phyloP scores from a whole-genome alignment of 306 rosid genomes.

The Ormosia emarginata region DNA sequence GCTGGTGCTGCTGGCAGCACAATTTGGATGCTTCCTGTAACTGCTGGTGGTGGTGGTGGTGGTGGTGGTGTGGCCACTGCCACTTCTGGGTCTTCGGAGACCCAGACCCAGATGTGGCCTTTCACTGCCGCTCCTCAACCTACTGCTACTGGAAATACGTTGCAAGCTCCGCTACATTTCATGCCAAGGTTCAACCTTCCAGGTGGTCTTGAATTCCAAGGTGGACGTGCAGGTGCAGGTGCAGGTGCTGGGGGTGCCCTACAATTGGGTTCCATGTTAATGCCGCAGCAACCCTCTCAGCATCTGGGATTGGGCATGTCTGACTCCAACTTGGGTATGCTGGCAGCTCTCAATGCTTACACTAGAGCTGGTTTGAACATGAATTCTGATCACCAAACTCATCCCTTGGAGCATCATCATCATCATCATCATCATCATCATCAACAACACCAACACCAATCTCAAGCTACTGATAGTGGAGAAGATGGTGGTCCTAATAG shows the following conservation, averaged over 20 bases:
- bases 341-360: constrained; percentile 82
- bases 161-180: constrained; percentile 64
- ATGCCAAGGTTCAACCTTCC: constrained; percentile 75
- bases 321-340: constrained; percentile 85
- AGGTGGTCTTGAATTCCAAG: constrained; percentile 52
- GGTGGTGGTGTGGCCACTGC: constrained; percentile 5
- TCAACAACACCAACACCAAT: constrained; percentile 34
- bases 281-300: constrained; percentile 70
- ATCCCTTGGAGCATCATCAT: constrained; percentile 53
- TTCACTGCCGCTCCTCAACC: constrained; percentile 38
- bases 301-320: constrained; percentile 67
- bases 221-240: constrained; percentile 32
- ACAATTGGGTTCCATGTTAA: constrained; percentile 74
- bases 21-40: constrained; percentile 84
- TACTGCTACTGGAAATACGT: constrained; percentile 27
- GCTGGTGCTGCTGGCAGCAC: constrained; percentile 61
- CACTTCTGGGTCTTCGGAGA: constrained; percentile 41
- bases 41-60: constrained; percentile 15
- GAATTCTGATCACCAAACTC: constrained; percentile 54
- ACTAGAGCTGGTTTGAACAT: constrained; percentile 61
- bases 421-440: constrained; percentile 45
- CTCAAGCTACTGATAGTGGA: constrained; percentile 54
- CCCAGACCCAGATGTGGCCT: constrained; percentile 68
- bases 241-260: constrained; percentile 33
- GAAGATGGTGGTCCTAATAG: constrained; percentile 63